Evolutionary conservation across 2,329 filamentous ascomycete genomes (phyloP).

Genomic region (Decorospora gaudefroyi): DNA sequence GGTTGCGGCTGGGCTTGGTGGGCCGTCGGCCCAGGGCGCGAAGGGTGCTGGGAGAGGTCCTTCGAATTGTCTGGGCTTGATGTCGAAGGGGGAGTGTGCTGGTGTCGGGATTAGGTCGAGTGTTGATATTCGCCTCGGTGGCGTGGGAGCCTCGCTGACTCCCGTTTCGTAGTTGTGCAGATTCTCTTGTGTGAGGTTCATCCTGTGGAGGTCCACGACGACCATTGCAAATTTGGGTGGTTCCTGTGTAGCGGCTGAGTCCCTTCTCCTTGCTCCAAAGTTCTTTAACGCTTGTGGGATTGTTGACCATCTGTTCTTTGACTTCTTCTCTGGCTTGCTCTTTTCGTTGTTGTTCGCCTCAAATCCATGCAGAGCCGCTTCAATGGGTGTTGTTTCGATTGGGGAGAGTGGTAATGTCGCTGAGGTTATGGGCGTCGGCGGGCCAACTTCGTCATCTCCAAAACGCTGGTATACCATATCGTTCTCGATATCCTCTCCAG

Average conservation of each 20-base stretch:
- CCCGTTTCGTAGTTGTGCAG: slow-evolving; percentile 15
- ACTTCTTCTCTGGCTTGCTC: slow-evolving; percentile 27
- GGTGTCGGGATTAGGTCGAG: slow-evolving; percentile 29
- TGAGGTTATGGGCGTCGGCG: slow-evolving; percentile 24
- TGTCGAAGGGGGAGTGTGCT: slow-evolving; percentile 27
- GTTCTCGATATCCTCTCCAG: slow-evolving; percentile 32
- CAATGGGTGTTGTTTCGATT: slow-evolving; percentile 21
- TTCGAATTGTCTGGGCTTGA: slow-evolving; percentile 13
- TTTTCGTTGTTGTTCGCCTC: slow-evolving; percentile 15
- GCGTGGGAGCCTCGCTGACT: slow-evolving; percentile 6
- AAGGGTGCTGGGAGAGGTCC: slow-evolving; percentile 27
- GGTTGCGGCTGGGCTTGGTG: slow-evolving; percentile 28
- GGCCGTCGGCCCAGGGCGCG: slow-evolving; percentile 28
- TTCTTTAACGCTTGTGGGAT: slow-evolving; percentile 32
- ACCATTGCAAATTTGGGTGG: slow-evolving; percentile 12
- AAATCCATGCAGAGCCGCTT: slow-evolving; percentile 10
- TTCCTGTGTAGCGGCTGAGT: slow-evolving; percentile 21
- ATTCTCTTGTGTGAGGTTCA: slow-evolving; percentile 25
- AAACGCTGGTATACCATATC: slow-evolving; percentile 26
- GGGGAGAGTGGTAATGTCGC: slow-evolving; percentile 8
- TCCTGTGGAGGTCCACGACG: slow-evolving; percentile 16
- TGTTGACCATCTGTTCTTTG: slow-evolving; percentile 32
- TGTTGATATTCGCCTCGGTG: slow-evolving; percentile 16
- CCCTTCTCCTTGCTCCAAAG: slow-evolving; percentile 23
- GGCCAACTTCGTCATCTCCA: slow-evolving; percentile 22